Evolutionary conservation across 805 yeast genomes (phyloP).

Genomic region (Jamesozyma jinghongensis): DNA sequence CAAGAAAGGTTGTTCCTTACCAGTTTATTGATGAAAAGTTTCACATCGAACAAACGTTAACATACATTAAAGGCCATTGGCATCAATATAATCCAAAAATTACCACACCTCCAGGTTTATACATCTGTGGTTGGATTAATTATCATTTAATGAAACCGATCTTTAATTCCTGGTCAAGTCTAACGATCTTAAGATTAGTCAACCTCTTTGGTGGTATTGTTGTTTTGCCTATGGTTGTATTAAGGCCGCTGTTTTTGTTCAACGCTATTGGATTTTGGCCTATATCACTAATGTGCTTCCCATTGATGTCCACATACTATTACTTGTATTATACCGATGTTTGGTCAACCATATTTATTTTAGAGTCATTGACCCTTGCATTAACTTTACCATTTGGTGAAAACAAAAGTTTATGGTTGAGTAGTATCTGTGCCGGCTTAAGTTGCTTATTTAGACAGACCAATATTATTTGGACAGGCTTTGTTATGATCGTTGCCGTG

Average conservation of each 20-base stretch:
- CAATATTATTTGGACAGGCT: conserved; percentile 76
- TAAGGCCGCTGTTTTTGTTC: conserved; percentile 33
- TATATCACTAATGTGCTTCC: conserved; percentile 43
- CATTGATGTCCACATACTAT: conserved; percentile 64
- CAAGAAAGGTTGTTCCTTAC: conserved; percentile 25
- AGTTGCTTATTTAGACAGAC: conserved; percentile 84
- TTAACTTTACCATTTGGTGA: conserved; percentile 33
- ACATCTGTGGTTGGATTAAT: conserved; percentile 38
- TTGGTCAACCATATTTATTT: conserved; percentile 72
- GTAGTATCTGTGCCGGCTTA: conserved; percentile 48
- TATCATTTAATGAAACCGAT: conserved; percentile 18
- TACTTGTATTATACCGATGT: conserved; percentile 85
- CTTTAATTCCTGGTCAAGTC: conserved; percentile 20
- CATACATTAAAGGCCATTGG: conserved; percentile 54
- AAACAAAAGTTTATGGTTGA: conserved; percentile 30
- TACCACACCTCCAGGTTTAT: conserved; percentile 95
- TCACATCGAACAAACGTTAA: conserved; percentile 72
- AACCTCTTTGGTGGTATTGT: conserved; percentile 60
- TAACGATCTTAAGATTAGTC: conserved; percentile 41
- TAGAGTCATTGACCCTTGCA: conserved; percentile 45
- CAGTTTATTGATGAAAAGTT: conserved; percentile 59
- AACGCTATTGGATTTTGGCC: conserved; percentile 39
- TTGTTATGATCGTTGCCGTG: conserved; percentile 45
- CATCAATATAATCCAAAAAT: conserved; percentile 77
- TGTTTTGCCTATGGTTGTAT: conserved; percentile 41